Evolutionary conservation across 2,329 filamentous ascomycete genomes (phyloP).

Genomic region (Ilyonectria sp.): DNA sequence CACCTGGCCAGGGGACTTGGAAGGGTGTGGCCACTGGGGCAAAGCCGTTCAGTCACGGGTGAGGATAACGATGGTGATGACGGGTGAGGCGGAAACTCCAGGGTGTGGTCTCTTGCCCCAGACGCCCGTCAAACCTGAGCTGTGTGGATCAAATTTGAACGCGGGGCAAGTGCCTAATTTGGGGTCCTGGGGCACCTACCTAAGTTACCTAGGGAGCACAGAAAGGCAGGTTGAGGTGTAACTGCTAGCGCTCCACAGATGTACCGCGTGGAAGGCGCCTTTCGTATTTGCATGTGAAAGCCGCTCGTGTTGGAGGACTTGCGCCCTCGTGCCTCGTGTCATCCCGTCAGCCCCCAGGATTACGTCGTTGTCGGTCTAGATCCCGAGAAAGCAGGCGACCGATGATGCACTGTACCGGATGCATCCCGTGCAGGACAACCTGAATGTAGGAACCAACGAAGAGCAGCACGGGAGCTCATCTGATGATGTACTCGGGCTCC

Average conservation of each 20-base stretch:
- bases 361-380: slow-evolving; percentile 6
- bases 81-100: not conserved
- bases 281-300: slow-evolving; percentile 6
- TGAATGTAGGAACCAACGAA: not conserved
- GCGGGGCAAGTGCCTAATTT: slow-evolving; percentile 6
- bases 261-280: not conserved
- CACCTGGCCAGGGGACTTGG: not conserved
- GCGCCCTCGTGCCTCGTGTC: slow-evolving; percentile 11
- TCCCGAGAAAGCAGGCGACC: not conserved
- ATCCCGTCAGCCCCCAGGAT: slow-evolving; percentile 9
- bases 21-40: not conserved
- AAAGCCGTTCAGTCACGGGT: not conserved
- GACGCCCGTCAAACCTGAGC: not conserved
- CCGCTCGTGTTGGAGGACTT: not conserved
- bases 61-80: not conserved
- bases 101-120: not conserved
- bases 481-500: not conserved
- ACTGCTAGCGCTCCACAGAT: not conserved
- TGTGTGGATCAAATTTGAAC: not conserved
- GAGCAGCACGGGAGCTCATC: not conserved
- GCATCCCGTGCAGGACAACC: slow-evolving; percentile 1
- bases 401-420: not conserved
- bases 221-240: not conserved
- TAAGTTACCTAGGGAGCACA: too few relatives aligned
- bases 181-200: not conserved